Base-by-base conservation (phyloP, 352 stramenopile species). In the Globisporangium okanoganense region DNA sequence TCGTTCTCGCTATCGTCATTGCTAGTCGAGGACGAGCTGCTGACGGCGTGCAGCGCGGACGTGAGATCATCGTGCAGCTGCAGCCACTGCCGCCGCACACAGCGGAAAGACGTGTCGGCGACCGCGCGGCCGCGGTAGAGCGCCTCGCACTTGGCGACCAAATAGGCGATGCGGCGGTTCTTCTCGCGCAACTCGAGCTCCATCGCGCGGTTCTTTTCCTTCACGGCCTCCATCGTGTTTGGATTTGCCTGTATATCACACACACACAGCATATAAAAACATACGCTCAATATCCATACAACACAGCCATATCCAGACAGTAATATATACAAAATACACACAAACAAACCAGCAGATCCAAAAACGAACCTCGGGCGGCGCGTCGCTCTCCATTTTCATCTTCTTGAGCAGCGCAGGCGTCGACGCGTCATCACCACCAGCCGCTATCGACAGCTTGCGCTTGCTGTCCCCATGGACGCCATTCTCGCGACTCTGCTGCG, bases 131-230 rank as follows among this genome's bases (percentile, higher is more conserved):
- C 75, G 5, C 72, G 78, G 60, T 82, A 94, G 16, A 94, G 64
- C 38, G 78, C 62, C 67, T 90, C 76, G 71, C 82, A 92, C 54
- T 88, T 92, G 8, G 69, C 60, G 40, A 72, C 68, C 25, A 95
- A 53, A 45, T 86, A 92, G 36, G 67, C 45, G 35, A 93, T 89
- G 6, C 86, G 82, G 12, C 84, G 81, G 62, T 92, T 95, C 63
- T 95, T 95, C 64, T 95, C 86, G 51, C 74, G 71, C 62, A 92
- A 64, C 29, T 92, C 80, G 38, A 92, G 72, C 64, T 80, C 76
- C 72, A 95, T 63, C 38, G 82, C 82, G 49, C 73, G 75, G 70
- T 95, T 95, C 48, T 80, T 79, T 58, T 92, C 77, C 14, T 72
- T 74, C 50, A 95, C 82, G 5, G 76, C 74, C 58, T 90, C 81